These are phyloP conservation scores for Podospora bellae-mahoneyi DNA, from an alignment of 495 filamentous ascomycete genomes.

Conservation along the genomic window DNA sequence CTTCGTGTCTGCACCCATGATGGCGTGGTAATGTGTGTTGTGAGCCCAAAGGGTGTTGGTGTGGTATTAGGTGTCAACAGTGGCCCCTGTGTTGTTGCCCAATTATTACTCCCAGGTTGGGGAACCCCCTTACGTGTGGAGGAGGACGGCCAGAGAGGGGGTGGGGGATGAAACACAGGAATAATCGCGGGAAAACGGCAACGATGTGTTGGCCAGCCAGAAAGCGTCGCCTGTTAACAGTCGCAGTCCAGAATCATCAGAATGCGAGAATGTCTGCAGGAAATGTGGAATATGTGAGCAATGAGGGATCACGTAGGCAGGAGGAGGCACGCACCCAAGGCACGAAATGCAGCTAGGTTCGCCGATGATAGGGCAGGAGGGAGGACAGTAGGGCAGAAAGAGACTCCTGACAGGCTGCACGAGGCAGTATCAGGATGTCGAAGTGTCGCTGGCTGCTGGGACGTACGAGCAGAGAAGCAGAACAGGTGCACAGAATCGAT, in stretches of 20 bases:
- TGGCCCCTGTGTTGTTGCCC: slow-evolving; percentile 25
- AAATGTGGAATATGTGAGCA: slow-evolving; percentile 25
- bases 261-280: slow-evolving; percentile 29
- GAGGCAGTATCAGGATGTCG: slow-evolving; percentile 14
- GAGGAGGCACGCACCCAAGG: neutral
- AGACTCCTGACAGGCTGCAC: slow-evolving; percentile 21
- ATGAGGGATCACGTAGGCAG: slow-evolving; percentile 26
- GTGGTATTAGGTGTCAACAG: slow-evolving; percentile 24
- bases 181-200: slow-evolving; percentile 12
- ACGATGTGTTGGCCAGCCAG: slow-evolving; percentile 5
- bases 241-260: slow-evolving; percentile 31
- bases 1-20: slow-evolving; percentile 66
- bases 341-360: neutral
- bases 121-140: slow-evolving; percentile 20
- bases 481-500: slow-evolving; percentile 28
- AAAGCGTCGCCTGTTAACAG: slow-evolving; percentile 10
- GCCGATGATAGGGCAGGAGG: neutral
- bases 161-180: slow-evolving; percentile 15
- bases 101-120: slow-evolving; percentile 24
- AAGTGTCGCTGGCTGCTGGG: slow-evolving; percentile 18
- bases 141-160: slow-evolving; percentile 8
- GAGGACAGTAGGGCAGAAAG: neutral
- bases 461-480: slow-evolving; percentile 20
- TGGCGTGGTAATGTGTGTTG: slow-evolving; percentile 28
- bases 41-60: slow-evolving; percentile 19